These are phyloP conservation scores for Penicillium sp. DNA, from an alignment of 2,329 filamentous ascomycete genomes.

Conservation along the genomic window DNA sequence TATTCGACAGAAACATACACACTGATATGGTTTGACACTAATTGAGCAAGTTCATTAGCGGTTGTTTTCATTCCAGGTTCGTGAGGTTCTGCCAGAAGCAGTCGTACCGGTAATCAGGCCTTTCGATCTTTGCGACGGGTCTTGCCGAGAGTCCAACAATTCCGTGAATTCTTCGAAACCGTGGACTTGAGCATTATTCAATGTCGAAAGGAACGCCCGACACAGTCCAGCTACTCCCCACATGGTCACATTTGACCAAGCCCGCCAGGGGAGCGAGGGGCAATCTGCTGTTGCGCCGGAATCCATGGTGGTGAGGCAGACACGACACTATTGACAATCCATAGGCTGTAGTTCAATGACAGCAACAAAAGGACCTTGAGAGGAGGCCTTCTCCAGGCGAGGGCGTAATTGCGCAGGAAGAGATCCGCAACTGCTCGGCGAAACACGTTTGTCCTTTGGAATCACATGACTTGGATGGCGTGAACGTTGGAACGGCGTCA, in stretches of 20 bases:
- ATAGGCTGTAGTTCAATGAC: constrained; percentile 17
- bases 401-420: constrained; percentile 5
- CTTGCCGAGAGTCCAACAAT: constrained; percentile 65
- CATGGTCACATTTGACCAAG: constrained; percentile 68
- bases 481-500: not conserved
- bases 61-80: not conserved
- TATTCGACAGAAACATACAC: constrained; percentile 59
- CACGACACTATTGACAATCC: constrained; percentile 18
- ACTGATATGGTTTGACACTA: constrained; percentile 82
- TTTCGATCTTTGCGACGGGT: constrained; percentile 60
- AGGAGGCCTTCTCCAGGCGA: constrained; percentile 7
- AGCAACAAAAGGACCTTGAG: constrained; percentile 7
- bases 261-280: constrained; percentile 55
- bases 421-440: constrained; percentile 12
- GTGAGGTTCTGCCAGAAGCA: constrained; percentile 12
- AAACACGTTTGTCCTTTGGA: constrained; percentile 14
- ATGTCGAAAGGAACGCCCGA: constrained; percentile 65
- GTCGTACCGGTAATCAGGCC: constrained; percentile 72
- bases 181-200: constrained; percentile 69
- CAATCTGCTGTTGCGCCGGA: constrained; percentile 39
- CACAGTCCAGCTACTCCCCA: constrained; percentile 65
- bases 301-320: constrained; percentile 32
- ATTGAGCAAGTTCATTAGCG: constrained; percentile 3
- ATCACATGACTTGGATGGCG: constrained; percentile 19
- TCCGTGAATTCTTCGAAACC: constrained; percentile 71